These are phyloP conservation scores for Lizonia empirigonia DNA, from an alignment of 2,329 filamentous ascomycete genomes.

Conservation along the genomic window DNA sequence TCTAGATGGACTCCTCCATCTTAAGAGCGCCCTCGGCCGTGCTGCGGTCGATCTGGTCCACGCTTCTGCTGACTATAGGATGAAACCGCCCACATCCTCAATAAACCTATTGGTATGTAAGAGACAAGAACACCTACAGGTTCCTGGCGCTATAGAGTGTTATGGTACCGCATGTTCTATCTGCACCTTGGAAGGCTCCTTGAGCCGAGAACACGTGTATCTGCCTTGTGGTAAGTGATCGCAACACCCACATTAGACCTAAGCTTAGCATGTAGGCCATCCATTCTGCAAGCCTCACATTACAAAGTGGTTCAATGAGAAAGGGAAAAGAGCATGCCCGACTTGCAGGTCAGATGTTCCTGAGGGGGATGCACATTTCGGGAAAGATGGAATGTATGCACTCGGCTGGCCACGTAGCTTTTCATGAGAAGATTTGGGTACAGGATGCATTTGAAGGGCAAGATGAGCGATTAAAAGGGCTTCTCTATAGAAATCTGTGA, in stretches of 20 bases:
- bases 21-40: not conserved
- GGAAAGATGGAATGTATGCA: not conserved
- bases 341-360: not conserved
- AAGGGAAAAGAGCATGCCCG: not conserved
- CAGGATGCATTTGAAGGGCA: not conserved
- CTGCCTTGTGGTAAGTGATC: not conserved
- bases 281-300: not conserved
- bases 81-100: not conserved
- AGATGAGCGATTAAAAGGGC: not conserved
- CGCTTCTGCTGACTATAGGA: not conserved
- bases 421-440: not conserved
- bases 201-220: not conserved
- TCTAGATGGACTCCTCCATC: not conserved
- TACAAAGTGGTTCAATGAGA: not conserved
- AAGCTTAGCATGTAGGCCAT: not conserved
- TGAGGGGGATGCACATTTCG: not conserved
- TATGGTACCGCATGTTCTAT: not conserved
- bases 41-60: not conserved
- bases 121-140: not conserved
- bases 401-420: not conserved
- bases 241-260: not conserved
- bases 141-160: not conserved
- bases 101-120: not conserved
- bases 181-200: not conserved
- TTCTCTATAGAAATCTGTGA: not conserved